phyloP scores from a whole-genome alignment of 192 early-diverging fungal genomes.

The Jimgerdemannia lactiflua region DNA sequence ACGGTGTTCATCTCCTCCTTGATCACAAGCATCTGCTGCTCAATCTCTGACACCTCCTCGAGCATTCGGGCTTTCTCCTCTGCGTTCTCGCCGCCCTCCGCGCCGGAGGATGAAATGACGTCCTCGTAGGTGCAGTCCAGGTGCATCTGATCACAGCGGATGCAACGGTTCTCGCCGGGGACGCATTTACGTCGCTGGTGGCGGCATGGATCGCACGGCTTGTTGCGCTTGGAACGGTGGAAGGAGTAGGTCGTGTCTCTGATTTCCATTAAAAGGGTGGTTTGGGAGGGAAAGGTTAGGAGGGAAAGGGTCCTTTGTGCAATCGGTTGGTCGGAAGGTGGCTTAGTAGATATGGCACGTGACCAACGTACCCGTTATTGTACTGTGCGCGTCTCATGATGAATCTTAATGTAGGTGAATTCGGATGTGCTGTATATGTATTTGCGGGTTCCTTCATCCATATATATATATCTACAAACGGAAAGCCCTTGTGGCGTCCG shows the following conservation, averaged over 20 bases:
- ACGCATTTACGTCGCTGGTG: not conserved
- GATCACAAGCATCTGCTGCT: not conserved
- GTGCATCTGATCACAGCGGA: not conserved
- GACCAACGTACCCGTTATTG: no score
- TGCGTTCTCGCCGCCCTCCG: not conserved
- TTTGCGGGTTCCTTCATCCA: no score
- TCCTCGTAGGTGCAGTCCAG: not conserved
- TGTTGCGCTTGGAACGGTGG: not conserved
- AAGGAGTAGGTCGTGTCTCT: not conserved
- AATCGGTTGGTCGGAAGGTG: no score
- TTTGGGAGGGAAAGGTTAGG: not conserved
- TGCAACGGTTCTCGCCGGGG: not conserved
- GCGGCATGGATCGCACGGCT: not conserved
- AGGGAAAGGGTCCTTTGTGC: no score
- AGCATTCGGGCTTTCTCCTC: not conserved
- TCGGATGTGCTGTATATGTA: no score
- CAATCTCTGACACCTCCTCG: not conserved
- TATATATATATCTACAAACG: no score
- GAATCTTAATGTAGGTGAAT: no score
- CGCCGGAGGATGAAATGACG: not conserved
- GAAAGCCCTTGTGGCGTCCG: no score
- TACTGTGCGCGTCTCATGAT: no score
- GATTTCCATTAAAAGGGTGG: not conserved
- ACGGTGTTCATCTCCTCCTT: not conserved
- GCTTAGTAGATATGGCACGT: no score